Conservation (phyloP, 345 rosid species). For the Laguncularia racemosa region DNA sequence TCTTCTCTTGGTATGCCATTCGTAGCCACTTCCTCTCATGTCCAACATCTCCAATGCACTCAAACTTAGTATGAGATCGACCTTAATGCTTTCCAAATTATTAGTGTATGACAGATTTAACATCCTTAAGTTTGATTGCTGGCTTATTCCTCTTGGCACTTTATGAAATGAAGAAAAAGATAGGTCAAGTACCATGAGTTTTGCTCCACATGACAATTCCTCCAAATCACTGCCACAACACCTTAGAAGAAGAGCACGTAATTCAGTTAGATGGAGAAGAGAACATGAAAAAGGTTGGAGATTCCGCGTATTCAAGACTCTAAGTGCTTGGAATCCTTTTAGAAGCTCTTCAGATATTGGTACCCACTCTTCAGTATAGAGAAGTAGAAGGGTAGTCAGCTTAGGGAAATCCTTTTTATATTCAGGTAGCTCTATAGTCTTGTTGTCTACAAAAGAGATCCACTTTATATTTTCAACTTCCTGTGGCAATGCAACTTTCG, state of each 20-base stretch:
- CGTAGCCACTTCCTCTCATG: conserved; percentile 33
- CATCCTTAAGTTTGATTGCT: conserved; percentile 18
- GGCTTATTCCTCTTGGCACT: conserved; percentile 25
- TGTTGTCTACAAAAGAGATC: conserved; percentile 37
- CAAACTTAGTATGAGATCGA: conserved; percentile 23
- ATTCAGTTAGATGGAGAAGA: conserved; percentile 16
- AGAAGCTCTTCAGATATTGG: conserved; percentile 20
- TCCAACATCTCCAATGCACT: conserved; percentile 28
- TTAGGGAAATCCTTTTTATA: conserved; percentile 12
- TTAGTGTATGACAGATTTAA: conserved; percentile 31
- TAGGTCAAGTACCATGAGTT: conserved; percentile 34
- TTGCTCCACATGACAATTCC: conserved; percentile 21
- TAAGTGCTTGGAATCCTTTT: conserved; percentile 20
- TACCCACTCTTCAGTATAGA: conserved; percentile 22
- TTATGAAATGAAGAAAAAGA: conserved; percentile 24
- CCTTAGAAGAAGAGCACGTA: conserved; percentile 27
- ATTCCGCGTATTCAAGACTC: conserved; percentile 25
- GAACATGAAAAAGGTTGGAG: conserved; percentile 27
- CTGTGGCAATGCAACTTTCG: conserved; percentile 10
- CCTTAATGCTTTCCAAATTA: conserved; percentile 23
- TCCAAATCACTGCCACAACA: conserved; percentile 20
- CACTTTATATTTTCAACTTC: conserved; percentile 14
- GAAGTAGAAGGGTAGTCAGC: conserved; percentile 23
- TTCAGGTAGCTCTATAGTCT: conserved; percentile 16
- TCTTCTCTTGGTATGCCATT: background rate